phyloP scores from a whole-genome alignment of 2,329 filamentous ascomycete genomes.

The Botrytis fabae region DNA sequence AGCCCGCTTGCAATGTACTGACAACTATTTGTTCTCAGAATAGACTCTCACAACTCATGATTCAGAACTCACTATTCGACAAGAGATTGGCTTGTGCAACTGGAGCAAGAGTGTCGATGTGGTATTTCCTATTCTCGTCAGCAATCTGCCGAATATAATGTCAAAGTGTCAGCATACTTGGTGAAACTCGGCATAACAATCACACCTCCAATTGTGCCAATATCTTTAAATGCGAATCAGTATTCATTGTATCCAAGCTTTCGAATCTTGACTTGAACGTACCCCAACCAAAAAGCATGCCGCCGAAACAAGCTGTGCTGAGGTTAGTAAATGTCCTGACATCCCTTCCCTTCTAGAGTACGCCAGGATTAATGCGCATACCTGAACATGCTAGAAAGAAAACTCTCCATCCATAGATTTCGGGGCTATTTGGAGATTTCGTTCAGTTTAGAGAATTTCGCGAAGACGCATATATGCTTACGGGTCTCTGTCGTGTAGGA shows the following conservation, averaged over 20 bases:
- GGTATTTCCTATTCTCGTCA: slow-evolving; percentile 41
- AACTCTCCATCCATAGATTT: slow-evolving; percentile 58
- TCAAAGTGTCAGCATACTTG: slow-evolving; percentile 42
- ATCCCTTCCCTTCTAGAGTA: not conserved
- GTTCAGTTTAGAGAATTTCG: not conserved
- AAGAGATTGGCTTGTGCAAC: slow-evolving; percentile 51
- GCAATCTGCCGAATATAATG: too few relatives aligned
- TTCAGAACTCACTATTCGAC: slow-evolving; percentile 46
- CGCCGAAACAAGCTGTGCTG: slow-evolving; percentile 61
- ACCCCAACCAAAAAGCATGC: slow-evolving; percentile 60
- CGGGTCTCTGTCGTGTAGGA: slow-evolving; percentile 13
- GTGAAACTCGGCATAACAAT: slow-evolving; percentile 67
- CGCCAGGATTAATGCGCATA: slow-evolving; percentile 17
- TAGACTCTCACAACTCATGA: not conserved
- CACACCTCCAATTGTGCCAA: slow-evolving; percentile 75
- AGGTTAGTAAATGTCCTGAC: not conserved
- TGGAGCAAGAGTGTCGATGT: slow-evolving; percentile 40
- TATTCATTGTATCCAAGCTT: too few relatives aligned
- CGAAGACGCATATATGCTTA: not conserved
- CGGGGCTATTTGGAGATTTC: slow-evolving; percentile 29
- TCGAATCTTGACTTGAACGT: not conserved
- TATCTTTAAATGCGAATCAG: slow-evolving; percentile 47
- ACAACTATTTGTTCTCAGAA: slow-evolving; percentile 49
- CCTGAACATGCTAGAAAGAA: slow-evolving; percentile 55
- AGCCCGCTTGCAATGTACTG: slow-evolving; percentile 69